These are phyloP conservation scores for Saccharomycopsis schoenii DNA, from an alignment of 805 yeast genomes.

Conservation along the genomic window DNA sequence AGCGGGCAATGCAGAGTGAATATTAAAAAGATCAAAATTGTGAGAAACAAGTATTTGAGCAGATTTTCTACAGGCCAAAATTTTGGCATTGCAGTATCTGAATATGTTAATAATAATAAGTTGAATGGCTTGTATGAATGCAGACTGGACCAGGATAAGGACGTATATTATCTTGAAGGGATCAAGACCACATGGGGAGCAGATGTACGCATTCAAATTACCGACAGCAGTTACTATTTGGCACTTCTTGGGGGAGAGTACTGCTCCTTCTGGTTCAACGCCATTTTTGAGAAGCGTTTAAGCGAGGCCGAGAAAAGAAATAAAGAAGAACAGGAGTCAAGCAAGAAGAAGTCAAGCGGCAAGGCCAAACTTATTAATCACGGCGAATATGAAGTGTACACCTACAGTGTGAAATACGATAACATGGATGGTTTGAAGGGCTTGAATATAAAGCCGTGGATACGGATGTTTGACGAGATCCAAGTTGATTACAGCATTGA, in stretches of 20 bases:
- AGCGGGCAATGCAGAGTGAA: neutral
- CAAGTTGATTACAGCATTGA: constrained; percentile 25
- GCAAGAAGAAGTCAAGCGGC: neutral
- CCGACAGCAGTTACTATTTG: neutral
- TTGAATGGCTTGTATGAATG: constrained; percentile 15
- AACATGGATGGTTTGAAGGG: constrained; percentile 65
- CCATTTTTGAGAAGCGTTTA: neutral
- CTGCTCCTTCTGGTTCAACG: constrained; percentile 11
- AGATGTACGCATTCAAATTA: neutral
- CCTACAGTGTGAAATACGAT: constrained; percentile 29
- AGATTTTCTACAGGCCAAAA: neutral
- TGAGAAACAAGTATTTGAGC: neutral
- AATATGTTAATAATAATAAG: neutral
- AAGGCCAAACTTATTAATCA: neutral
- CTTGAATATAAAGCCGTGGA: constrained; percentile 38
- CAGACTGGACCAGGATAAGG: neutral
- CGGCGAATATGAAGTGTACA: neutral
- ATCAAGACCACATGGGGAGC: neutral
- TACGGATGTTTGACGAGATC: constrained; percentile 40
- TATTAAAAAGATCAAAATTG: neutral
- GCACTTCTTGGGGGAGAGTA: neutral
- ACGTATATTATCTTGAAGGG: neutral
- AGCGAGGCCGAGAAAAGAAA: neutral
- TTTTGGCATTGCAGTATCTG: constrained; percentile 8
- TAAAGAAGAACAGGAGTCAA: neutral